Conservation (phyloP, 2,329 filamentous ascomycete species). For the Delphinella strobiligena region DNA sequence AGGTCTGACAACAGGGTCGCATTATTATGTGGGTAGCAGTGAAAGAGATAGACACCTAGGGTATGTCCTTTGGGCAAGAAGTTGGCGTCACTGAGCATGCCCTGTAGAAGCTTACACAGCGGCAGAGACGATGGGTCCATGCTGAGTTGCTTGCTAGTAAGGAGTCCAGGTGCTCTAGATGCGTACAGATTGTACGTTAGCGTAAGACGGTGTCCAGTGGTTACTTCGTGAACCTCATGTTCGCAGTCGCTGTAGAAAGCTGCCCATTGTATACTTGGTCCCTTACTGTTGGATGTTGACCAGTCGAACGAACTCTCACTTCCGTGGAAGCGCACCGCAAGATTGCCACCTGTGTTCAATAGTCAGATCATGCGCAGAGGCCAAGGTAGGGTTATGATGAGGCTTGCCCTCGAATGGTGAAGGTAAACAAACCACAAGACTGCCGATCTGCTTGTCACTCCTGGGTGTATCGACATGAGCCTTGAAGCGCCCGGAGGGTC, state of each 20-base stretch:
- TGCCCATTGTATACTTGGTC: constrained; percentile 30
- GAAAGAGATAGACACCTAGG: constrained; percentile 13
- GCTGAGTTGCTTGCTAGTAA: constrained; percentile 12
- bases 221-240: constrained; percentile 41
- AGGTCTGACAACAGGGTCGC: constrained; percentile 9
- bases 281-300: constrained; percentile 13
- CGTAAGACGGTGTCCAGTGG: constrained; percentile 40
- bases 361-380: neutral
- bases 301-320: constrained; percentile 30
- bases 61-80: constrained; percentile 24
- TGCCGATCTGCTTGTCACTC: constrained; percentile 14
- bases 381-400: neutral
- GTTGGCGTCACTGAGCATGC: constrained; percentile 16
- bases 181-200: constrained; percentile 49
- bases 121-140: constrained; percentile 24
- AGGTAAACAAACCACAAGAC: constrained; percentile 15
- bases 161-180: constrained; percentile 22
- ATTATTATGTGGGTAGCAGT: constrained; percentile 16
- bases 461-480: constrained; percentile 19
- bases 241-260: constrained; percentile 44
- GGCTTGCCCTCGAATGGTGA: neutral
- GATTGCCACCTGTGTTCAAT: constrained; percentile 26
- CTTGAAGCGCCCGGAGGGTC: constrained; percentile 13
- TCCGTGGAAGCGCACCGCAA: constrained; percentile 31
- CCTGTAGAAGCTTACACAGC: constrained; percentile 23